Evolutionary conservation across 176 grass and related monocot genomes (phyloP), one percentile per base, ranked within the genome.

Genomic region (Lolium multiflorum): DNA sequence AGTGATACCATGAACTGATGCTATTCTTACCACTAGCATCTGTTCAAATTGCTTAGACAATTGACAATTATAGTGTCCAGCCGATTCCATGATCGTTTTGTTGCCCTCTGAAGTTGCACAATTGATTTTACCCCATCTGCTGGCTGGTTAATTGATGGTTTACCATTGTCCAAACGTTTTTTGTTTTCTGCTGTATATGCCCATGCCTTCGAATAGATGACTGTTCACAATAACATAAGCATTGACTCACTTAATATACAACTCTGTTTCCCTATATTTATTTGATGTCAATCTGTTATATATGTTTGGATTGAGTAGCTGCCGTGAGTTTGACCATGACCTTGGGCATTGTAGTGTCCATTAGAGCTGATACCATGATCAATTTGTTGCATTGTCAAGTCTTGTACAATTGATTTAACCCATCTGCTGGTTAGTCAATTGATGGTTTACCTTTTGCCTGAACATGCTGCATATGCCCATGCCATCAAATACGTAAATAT

Each of bases 61-160:
- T 16, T 35, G 13, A 70, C 18, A 3, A 39, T 82, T 74, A 3
- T 56, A 7, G 22, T 82, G 35, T 57, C 5, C 20, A 14, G 54
- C 9, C 70, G 25, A 28, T 24, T 18, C 26, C 11, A 0, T 59
- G 37, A 1, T 13, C 12, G 28, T 7, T 83, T 78, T 51, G 61
- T 70, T 77, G 80, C 56, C 7, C 15, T 62, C 26, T 78, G 11
- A 82, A 51, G 41, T 62, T 72, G 10, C 77, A 16, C 75, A 48
- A 15, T 41, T 81, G 18, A 14, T 55, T 81, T 51, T 41, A 8
- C 22, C n/a, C n/a, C n/a, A n/a, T n/a, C 17, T 72, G 17, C 11
- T 85, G 58, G 0, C 26, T 65, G 24, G 10, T 9, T 52, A 11
- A 2, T 83, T 62, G 41, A 12, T 41, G 7, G 54, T 11, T 41